Conservation (phyloP, 176 grass and related monocot species). For the Oropetium thomaeum region DNA sequence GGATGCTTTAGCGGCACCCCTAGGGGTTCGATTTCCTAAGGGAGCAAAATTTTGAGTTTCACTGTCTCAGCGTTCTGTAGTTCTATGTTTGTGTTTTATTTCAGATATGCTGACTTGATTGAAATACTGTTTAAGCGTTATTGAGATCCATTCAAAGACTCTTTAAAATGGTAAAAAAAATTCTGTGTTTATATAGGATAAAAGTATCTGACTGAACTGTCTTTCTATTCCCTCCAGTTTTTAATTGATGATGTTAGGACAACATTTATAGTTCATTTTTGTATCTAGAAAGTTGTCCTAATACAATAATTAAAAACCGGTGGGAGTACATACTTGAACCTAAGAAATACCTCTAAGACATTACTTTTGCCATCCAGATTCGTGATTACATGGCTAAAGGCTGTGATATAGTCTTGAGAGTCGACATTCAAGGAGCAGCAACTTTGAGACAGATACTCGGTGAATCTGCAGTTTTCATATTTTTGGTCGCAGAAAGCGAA, state of each 20-base stretch:
- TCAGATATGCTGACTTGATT: too few relatives aligned
- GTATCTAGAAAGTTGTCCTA: too few relatives aligned
- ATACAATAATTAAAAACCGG: too few relatives aligned
- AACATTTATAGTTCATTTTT: too few relatives aligned
- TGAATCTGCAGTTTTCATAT: slow-evolving; percentile 90
- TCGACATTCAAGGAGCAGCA: slow-evolving; percentile 94
- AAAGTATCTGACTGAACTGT: neutral
- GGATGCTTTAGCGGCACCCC: too few relatives aligned
- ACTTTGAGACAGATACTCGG: slow-evolving; percentile 79
- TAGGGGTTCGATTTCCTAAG: too few relatives aligned
- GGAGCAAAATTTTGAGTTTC: too few relatives aligned
- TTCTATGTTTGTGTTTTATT: too few relatives aligned
- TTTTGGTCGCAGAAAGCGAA: slow-evolving; percentile 86
- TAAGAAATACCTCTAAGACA: slow-evolving; percentile 11
- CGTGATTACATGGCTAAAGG: slow-evolving; percentile 92
- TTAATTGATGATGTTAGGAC: too few relatives aligned
- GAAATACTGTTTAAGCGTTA: too few relatives aligned
- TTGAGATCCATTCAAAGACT: neutral
- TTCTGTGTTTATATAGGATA: neutral
- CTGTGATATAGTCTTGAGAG: slow-evolving; percentile 88
- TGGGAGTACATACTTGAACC: too few relatives aligned
- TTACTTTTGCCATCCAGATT: slow-evolving; percentile 52
- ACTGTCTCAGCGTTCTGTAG: too few relatives aligned
- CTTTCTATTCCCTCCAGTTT: neutral
- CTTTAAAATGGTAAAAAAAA: neutral